These are phyloP conservation scores for Microcera coccophila DNA, from an alignment of 2,329 filamentous ascomycete genomes.

Conservation along the genomic window DNA sequence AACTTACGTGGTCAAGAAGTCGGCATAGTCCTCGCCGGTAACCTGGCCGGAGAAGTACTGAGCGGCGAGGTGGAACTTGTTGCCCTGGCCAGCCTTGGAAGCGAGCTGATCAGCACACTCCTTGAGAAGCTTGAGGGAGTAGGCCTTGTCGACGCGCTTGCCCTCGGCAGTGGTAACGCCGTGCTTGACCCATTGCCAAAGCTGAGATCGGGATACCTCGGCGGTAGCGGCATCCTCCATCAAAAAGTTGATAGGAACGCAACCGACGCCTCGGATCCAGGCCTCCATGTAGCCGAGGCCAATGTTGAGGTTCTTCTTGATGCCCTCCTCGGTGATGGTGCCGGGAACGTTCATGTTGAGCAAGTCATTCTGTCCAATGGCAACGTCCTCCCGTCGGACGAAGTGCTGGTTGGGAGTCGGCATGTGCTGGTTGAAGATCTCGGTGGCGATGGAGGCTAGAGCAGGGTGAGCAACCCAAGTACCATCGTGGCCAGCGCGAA, in stretches of 20 bases:
- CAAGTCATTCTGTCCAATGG: constrained; percentile 81
- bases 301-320: constrained; percentile 96
- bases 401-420: constrained; percentile 96
- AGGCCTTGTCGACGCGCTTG: constrained; percentile 89
- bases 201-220: constrained; percentile 88
- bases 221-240: constrained; percentile 99
- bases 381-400: constrained; percentile 82
- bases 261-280: constrained; percentile 91
- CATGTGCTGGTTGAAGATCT: constrained; percentile 98
- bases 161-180: constrained; percentile 75
- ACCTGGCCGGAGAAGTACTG: constrained; percentile 92
- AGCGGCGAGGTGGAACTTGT: constrained; percentile 86
- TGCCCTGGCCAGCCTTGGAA: constrained; percentile 73
- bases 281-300: constrained; percentile 98
- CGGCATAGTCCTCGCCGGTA: constrained; percentile 94
- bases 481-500: constrained; percentile 87
- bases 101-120: constrained; percentile 77
- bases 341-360: constrained; percentile 98
- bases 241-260: constrained; percentile 94
- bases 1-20: constrained; percentile 82
- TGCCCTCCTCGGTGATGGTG: constrained; percentile 85
- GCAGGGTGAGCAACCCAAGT: constrained; percentile 98
- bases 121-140: constrained; percentile 78
- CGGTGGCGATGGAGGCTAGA: constrained; percentile 79
- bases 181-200: constrained; percentile 91